These are phyloP conservation scores for Amanita thiersii DNA, from an alignment of 768 basidiomycete genomes.

Conservation along the genomic window DNA sequence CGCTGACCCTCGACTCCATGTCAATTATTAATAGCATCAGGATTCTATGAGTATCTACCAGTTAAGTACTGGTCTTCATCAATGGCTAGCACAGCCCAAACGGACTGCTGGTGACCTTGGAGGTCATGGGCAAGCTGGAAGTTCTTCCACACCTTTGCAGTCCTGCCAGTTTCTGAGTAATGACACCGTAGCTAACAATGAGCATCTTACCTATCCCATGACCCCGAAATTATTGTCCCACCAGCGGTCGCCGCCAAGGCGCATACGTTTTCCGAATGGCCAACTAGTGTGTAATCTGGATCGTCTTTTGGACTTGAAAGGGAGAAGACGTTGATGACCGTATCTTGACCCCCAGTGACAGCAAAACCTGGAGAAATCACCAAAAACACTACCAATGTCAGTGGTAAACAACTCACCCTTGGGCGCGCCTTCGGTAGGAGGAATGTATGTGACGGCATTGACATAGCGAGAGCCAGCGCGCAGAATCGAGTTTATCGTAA, in stretches of 20 bases:
- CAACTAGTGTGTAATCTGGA: constrained; percentile 76
- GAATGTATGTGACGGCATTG: constrained; percentile 74
- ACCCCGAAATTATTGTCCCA: constrained; percentile 84
- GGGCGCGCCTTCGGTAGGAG: constrained; percentile 58
- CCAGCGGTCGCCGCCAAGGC: constrained; percentile 62
- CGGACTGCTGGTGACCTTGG: constrained; percentile 82
- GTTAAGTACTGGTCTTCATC: constrained; percentile 75
- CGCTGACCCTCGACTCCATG: constrained; percentile 62
- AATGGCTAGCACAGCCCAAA: constrained; percentile 86
- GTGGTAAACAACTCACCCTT: constrained; percentile 40
- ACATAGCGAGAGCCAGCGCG: constrained; percentile 67
- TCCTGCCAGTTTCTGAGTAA: constrained; percentile 36
- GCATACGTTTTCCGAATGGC: constrained; percentile 89
- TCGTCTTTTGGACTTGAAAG: constrained; percentile 52
- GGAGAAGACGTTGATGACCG: constrained; percentile 77
- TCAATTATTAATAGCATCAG: constrained; percentile 2
- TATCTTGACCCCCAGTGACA: constrained; percentile 86
- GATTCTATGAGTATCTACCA: constrained; percentile 36
- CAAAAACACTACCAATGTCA: constrained; percentile 8
- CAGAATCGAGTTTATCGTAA: constrained; percentile 45
- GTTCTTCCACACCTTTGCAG: constrained; percentile 90
- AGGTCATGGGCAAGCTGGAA: constrained; percentile 68
- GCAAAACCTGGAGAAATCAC: constrained; percentile 59
- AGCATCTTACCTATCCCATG: constrained; percentile 84
- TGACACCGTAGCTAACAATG: constrained; percentile 2